phyloP scores from a whole-genome alignment of 257 asterid genomes.

The Solanum tarijense region DNA sequence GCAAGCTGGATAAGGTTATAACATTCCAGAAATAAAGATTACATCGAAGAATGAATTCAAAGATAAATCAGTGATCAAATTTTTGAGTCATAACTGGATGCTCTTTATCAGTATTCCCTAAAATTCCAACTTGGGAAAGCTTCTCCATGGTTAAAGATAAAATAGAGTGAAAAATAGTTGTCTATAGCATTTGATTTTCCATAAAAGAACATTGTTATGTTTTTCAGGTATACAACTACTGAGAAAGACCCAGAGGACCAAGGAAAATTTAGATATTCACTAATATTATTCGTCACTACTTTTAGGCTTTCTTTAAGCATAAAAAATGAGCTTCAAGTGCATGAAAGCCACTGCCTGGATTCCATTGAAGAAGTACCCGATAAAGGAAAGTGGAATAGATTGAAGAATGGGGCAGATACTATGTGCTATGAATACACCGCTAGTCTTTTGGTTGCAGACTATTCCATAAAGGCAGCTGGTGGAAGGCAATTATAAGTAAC shows the following conservation, averaged over 20 bases:
- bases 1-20: conserved; percentile 39
- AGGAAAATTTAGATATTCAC: not conserved
- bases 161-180: not conserved
- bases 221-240: not conserved
- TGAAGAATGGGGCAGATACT: not conserved
- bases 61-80: not conserved
- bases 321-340: not conserved
- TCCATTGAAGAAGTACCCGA: not conserved
- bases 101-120: not conserved
- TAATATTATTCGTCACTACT: not conserved
- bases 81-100: not conserved
- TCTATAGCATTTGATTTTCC: not conserved
- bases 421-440: not conserved
- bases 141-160: not conserved
- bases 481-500: too few species aligned
- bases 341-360: not conserved
- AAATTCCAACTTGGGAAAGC: not conserved
- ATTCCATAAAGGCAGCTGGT: too few species aligned
- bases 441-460: not conserved
- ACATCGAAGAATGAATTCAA: not conserved
- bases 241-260: not conserved
- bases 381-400: not conserved
- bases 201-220: not conserved
- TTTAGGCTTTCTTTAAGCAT: not conserved
- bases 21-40: not conserved